phyloP scores from a whole-genome alignment of 148 eudicot genomes.

The Camellia granthamiana region DNA sequence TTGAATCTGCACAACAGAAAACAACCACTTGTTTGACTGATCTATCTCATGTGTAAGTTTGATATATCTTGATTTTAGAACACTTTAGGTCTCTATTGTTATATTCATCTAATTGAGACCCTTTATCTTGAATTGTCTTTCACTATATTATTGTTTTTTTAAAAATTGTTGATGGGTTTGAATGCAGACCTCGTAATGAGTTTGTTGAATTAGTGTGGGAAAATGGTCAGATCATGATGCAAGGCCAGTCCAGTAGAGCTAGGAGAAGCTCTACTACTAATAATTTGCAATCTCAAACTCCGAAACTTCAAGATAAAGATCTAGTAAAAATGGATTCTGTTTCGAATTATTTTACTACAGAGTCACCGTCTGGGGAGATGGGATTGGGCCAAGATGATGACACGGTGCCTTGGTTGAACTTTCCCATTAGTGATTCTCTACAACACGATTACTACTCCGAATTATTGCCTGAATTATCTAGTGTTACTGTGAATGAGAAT shows the following conservation, averaged over 20 bases:
- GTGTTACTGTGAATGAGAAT: constrained; percentile 49
- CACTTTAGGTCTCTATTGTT: background rate
- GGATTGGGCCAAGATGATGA: constrained; percentile 58
- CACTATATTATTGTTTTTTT: constrained; percentile 7
- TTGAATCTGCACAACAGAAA: constrained; percentile 46
- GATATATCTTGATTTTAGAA: constrained; percentile 10
- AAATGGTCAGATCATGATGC: constrained; percentile 75
- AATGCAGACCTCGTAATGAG: constrained; percentile 54
- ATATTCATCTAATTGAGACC: background rate
- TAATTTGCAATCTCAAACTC: constrained; percentile 37
- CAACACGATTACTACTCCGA: constrained; percentile 57
- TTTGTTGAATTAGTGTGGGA: constrained; percentile 80
- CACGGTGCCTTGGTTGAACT: constrained; percentile 68
- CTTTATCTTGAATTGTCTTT: constrained; percentile 21
- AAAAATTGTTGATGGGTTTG: constrained; percentile 16
- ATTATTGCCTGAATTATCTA: constrained; percentile 63
- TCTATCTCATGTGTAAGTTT: constrained; percentile 54
- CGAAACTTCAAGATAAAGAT: constrained; percentile 37
- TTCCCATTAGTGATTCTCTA: constrained; percentile 47
- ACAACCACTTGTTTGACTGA: constrained; percentile 32
- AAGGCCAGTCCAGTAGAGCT: constrained; percentile 59
- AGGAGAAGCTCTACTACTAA: constrained; percentile 30
- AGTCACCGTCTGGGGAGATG: constrained; percentile 46
- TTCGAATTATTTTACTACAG: constrained; percentile 36
- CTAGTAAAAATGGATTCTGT: constrained; percentile 32